Evolutionary conservation across 2,329 filamentous ascomycete genomes (phyloP).

Genomic region (Cordyceps pruinosa): DNA sequence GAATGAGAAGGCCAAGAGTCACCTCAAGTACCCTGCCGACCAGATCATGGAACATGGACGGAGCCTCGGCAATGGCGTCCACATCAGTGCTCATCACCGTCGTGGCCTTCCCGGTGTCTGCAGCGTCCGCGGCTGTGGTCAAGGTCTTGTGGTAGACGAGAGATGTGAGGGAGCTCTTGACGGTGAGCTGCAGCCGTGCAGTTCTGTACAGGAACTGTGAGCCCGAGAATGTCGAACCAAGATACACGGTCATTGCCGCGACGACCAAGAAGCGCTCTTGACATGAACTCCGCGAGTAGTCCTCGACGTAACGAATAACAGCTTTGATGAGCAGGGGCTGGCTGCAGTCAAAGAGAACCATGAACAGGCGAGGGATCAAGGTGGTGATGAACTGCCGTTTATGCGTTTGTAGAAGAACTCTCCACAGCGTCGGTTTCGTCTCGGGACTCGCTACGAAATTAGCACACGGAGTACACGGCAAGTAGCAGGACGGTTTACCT

Average conservation of each 20-base stretch:
- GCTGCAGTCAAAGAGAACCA: slow-evolving; percentile 33
- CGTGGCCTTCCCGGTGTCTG: slow-evolving; percentile 27
- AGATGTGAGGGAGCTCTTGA: slow-evolving; percentile 28
- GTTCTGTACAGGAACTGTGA: slow-evolving; percentile 25
- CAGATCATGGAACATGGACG: slow-evolving; percentile 34
- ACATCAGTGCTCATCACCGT: slow-evolving; percentile 37
- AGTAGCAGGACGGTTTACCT: not conserved
- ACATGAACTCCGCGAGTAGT: slow-evolving; percentile 24
- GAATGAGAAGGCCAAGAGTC: slow-evolving; percentile 30
- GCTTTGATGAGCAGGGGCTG: slow-evolving; percentile 34
- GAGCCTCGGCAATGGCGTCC: slow-evolving; percentile 25
- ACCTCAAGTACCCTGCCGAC: slow-evolving; percentile 38
- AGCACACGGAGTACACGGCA: not conserved
- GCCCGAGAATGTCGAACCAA: slow-evolving; percentile 19
- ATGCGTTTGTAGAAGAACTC: slow-evolving; percentile 1
- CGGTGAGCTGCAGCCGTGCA: slow-evolving; percentile 26
- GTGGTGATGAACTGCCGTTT: slow-evolving; percentile 16
- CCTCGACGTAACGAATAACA: slow-evolving; percentile 30
- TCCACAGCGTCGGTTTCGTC: not conserved
- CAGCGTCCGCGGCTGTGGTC: slow-evolving; percentile 15
- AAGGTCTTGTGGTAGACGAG: slow-evolving; percentile 30
- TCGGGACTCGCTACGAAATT: not conserved
- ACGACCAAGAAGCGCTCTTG: slow-evolving; percentile 26
- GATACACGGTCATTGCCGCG: slow-evolving; percentile 27
- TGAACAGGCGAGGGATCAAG: slow-evolving; percentile 29